These are phyloP conservation scores for Coprinopsis sp. DNA, from an alignment of 768 basidiomycete species.

Conservation along the genomic window DNA sequence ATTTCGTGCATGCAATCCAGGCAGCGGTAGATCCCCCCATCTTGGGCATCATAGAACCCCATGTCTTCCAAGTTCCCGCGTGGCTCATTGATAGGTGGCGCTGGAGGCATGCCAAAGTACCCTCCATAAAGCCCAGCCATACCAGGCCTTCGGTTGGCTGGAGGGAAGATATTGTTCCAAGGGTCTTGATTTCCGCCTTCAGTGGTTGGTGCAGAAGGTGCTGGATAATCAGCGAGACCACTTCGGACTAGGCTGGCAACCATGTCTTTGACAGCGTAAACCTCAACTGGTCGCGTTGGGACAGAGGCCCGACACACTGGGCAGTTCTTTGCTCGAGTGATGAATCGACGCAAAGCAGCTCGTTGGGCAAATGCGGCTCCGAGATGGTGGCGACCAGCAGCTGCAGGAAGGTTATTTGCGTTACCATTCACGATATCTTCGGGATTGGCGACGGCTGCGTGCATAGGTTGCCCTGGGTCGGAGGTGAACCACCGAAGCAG, in stretches of 20 bases:
- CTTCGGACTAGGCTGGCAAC: conserved; percentile 50
- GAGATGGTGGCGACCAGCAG: conserved; percentile 15
- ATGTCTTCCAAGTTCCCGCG: conserved; percentile 33
- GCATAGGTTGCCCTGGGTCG: conserved; percentile 23
- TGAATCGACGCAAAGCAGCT: conserved; percentile 42
- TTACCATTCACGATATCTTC: conserved; percentile 19
- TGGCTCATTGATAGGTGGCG: not conserved
- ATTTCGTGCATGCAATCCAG: conserved; percentile 77
- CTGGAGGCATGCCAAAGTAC: conserved; percentile 1
- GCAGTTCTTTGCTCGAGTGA: conserved; percentile 61
- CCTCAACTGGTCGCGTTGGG: conserved; percentile 57
- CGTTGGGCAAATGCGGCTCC: not conserved
- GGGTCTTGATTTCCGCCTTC: conserved; percentile 14
- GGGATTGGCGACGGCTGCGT: conserved; percentile 21
- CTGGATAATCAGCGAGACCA: conserved; percentile 39
- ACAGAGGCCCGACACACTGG: conserved; percentile 68
- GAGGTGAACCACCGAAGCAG: conserved; percentile 75
- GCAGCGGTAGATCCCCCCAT: conserved; percentile 75
- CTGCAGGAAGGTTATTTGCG: conserved; percentile 34
- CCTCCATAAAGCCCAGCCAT: not conserved
- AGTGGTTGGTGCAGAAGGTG: conserved; percentile 12
- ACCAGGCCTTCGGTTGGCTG: conserved; percentile 16
- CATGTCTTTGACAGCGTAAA: conserved; percentile 69
- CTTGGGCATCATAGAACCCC: conserved; percentile 69
- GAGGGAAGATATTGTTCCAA: conserved; percentile 62